These are phyloP conservation scores for Pyrenula aspistea DNA, from an alignment of 495 filamentous ascomycete species.

Conservation along the genomic window DNA sequence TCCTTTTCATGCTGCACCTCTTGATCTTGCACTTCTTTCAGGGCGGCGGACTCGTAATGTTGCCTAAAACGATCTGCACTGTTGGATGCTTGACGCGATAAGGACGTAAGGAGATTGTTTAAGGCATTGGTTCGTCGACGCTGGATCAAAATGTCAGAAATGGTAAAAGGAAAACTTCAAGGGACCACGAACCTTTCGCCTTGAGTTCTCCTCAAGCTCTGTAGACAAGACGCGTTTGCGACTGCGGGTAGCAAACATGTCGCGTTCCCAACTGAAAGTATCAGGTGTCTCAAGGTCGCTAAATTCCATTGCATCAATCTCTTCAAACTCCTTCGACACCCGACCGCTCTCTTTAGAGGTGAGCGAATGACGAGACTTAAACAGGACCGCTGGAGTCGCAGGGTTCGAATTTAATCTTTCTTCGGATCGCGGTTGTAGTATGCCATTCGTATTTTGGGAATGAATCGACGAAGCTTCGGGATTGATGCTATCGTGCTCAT, in stretches of 20 bases:
- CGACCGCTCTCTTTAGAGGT: neutral
- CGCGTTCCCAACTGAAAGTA: conserved; percentile 40
- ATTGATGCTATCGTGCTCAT: conserved; percentile 17
- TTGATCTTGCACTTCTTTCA: conserved; percentile 75
- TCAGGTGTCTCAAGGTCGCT: conserved; percentile 55
- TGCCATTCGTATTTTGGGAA: conserved; percentile 1
- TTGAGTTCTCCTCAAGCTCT: conserved; percentile 40
- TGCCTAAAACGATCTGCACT: conserved; percentile 42
- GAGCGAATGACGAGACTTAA: conserved; percentile 13
- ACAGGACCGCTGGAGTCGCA: neutral
- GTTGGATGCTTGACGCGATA: conserved; percentile 39
- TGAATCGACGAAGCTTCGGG: conserved; percentile 13
- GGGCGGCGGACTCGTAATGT: conserved; percentile 53
- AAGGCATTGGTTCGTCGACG: conserved; percentile 42
- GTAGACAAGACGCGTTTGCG: conserved; percentile 52
- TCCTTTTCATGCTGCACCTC: conserved; percentile 94
- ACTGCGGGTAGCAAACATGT: conserved; percentile 37
- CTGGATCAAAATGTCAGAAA: too few relatives aligned
- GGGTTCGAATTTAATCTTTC: neutral
- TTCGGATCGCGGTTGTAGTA: neutral
- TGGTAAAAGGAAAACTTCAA: conserved; percentile 11
- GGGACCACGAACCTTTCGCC: conserved; percentile 40
- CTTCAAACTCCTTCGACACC: conserved; percentile 2
- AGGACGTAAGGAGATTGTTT: conserved; percentile 34
- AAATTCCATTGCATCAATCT: conserved; percentile 17